Conservation (phyloP, 2,329 filamentous ascomycete species). For the Aureobasidium sp. region DNA sequence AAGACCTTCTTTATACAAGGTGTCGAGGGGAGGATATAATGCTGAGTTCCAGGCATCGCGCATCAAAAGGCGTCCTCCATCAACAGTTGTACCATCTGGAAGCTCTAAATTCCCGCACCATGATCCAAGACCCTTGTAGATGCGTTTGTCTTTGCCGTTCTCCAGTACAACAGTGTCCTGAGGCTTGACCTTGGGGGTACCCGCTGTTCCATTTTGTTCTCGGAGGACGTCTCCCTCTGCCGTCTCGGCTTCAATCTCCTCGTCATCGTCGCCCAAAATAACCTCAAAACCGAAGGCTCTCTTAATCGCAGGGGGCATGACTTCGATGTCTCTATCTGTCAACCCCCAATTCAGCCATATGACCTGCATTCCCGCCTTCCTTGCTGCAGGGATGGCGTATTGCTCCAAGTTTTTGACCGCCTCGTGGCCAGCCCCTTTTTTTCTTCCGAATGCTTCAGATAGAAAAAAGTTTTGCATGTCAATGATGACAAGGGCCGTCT, state of each 20-base stretch:
- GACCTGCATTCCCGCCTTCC: conserved; percentile 35
- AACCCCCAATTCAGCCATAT: conserved; percentile 39
- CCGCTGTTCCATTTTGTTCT: conserved; percentile 17
- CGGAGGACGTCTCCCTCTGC: conserved; percentile 18
- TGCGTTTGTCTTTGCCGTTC: conserved; percentile 22
- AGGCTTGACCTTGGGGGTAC: not conserved
- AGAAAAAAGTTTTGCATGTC: conserved; percentile 42
- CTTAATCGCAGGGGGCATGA: conserved; percentile 37
- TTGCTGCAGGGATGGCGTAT: conserved; percentile 41
- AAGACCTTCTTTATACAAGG: conserved; percentile 29
- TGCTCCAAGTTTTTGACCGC: conserved; percentile 37
- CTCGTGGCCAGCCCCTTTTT: conserved; percentile 35
- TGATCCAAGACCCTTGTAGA: conserved; percentile 29
- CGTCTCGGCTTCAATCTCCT: conserved; percentile 5
- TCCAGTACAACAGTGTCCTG: conserved; percentile 19
- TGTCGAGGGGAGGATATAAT: conserved; percentile 43
- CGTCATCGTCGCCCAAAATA: conserved; percentile 22
- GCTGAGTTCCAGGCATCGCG: conserved; percentile 51
- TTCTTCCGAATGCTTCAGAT: conserved; percentile 26
- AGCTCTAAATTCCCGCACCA: conserved; percentile 25
- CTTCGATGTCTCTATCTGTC: conserved; percentile 31
- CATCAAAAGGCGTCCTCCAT: conserved; percentile 43
- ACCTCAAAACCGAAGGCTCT: conserved; percentile 41
- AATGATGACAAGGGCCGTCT: conserved; percentile 34
- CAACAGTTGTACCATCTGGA: conserved; percentile 32